Conservation (phyloP, 306 rosid species). For the Inga leiocalycina region DNA sequence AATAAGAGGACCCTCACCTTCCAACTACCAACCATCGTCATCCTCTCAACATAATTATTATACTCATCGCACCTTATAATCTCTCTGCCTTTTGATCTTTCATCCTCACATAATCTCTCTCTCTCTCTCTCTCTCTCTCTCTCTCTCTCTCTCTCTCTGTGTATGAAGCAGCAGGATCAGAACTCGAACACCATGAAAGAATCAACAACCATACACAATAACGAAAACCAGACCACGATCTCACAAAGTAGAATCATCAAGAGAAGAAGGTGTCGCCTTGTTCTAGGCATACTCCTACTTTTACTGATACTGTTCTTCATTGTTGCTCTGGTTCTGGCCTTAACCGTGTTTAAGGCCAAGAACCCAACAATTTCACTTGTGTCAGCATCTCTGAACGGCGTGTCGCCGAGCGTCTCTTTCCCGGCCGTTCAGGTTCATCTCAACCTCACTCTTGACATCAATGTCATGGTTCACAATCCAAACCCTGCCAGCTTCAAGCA, state of each 20-base stretch:
- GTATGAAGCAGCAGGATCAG: not conserved
- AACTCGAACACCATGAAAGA: constrained; percentile 32
- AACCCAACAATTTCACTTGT: constrained; percentile 46
- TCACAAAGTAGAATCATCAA: constrained; percentile 29
- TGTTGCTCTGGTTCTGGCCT: constrained; percentile 44
- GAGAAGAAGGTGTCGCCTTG: constrained; percentile 29
- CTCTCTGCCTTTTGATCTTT: not conserved
- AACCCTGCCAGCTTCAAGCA: constrained; percentile 66
- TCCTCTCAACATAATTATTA: not conserved
- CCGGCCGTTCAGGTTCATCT: constrained; percentile 49
- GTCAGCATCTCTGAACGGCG: constrained; percentile 52
- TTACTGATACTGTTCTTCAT: constrained; percentile 35
- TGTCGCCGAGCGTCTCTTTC: constrained; percentile 49
- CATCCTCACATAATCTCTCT: not conserved
- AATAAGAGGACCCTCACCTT: not conserved
- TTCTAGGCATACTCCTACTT: constrained; percentile 24
- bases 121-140: not conserved
- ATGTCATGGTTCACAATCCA: constrained; percentile 47
- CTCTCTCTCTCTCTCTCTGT: not conserved
- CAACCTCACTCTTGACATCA: constrained; percentile 55
- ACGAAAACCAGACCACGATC: constrained; percentile 5
- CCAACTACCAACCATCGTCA: not conserved
- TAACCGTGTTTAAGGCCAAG: constrained; percentile 60
- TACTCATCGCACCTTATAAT: not conserved
- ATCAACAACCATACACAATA: not conserved